These are phyloP conservation scores for Raffaelea deltoideospora DNA, from an alignment of 2,329 filamentous ascomycete species.

Conservation along the genomic window DNA sequence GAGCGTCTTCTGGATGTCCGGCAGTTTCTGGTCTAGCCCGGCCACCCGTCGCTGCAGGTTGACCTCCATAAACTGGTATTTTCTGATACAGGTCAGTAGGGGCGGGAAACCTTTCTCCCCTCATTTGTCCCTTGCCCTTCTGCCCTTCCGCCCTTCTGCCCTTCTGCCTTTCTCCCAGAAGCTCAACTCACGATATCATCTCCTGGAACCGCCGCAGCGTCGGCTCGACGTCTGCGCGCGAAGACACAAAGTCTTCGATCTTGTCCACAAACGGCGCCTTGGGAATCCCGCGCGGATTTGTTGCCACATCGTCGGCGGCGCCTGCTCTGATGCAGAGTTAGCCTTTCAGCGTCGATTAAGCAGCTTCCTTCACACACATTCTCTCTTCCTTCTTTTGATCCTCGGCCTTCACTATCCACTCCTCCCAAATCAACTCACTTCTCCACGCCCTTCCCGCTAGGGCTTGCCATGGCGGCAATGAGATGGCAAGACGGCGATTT, in stretches of 20 bases:
- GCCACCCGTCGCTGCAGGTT: slow-evolving; percentile 74
- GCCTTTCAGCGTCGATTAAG: not conserved
- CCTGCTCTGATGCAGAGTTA: not conserved
- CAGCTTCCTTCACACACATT: too few relatives aligned
- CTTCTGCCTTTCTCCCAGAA: not conserved
- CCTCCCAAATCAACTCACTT: too few relatives aligned
- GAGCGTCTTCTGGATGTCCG: slow-evolving; percentile 90
- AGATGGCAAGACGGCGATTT: too few relatives aligned
- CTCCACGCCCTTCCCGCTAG: too few relatives aligned
- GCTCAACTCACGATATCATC: slow-evolving; percentile 65
- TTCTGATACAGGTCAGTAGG: slow-evolving; percentile 33
- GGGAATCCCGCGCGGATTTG: slow-evolving; percentile 73
- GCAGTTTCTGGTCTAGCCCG: slow-evolving; percentile 85
- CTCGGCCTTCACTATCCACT: too few relatives aligned
- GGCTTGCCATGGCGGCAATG: too few relatives aligned
- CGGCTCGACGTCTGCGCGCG: slow-evolving; percentile 62
- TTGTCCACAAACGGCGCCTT: slow-evolving; percentile 75
- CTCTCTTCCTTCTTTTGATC: too few relatives aligned
- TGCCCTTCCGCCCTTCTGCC: too few relatives aligned
- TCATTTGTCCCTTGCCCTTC: too few relatives aligned
- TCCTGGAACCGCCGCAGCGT: slow-evolving; percentile 77
- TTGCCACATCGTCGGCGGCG: slow-evolving; percentile 31
- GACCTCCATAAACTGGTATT: slow-evolving; percentile 99
- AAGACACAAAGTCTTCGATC: slow-evolving; percentile 74
- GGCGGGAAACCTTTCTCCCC: too few relatives aligned